phyloP scores from a whole-genome alignment of 1,284 basidiomycete genomes.

The Rugosomyces carneus region DNA sequence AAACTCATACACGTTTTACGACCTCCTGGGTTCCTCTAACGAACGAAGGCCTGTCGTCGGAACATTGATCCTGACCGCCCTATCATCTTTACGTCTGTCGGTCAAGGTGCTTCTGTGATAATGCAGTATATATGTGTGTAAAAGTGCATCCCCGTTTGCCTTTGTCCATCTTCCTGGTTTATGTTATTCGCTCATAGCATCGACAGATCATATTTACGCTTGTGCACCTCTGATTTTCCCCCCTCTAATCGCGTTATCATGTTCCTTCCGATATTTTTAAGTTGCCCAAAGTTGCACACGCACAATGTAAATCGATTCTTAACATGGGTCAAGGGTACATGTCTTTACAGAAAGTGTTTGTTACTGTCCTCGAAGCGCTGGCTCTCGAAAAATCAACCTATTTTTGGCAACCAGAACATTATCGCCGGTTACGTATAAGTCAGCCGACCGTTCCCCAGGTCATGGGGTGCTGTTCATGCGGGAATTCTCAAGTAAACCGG shows the following conservation, averaged over 20 bases:
- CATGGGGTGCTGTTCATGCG: slow-evolving; percentile 12
- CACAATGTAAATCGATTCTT: neutral
- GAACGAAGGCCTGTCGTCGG: slow-evolving; percentile 18
- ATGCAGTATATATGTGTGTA: slow-evolving; percentile 3
- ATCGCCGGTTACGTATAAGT: neutral
- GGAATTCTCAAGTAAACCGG: slow-evolving; percentile 8
- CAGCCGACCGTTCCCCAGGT: slow-evolving; percentile 13
- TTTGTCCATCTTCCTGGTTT: slow-evolving; percentile 1
- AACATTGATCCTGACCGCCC: slow-evolving; percentile 1
- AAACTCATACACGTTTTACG: slow-evolving; percentile 43
- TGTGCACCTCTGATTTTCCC: neutral
- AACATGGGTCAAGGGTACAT: neutral
- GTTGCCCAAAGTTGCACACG: neutral
- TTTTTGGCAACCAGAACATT: neutral
- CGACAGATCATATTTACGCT: neutral
- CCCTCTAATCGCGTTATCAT: neutral
- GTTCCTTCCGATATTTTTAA: slow-evolving; percentile 8
- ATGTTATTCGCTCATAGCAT: neutral
- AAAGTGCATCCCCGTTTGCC: neutral
- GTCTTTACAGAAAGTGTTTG: neutral
- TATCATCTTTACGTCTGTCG: slow-evolving; percentile 5
- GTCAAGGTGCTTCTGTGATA: slow-evolving; percentile 8
- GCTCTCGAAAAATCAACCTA: neutral
- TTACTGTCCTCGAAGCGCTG: neutral
- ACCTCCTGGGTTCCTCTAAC: slow-evolving; percentile 29